Evolutionary conservation across 257 asterid genomes (phyloP), one percentile per base, ranked within the genome.

Genomic region (Apocynum venetum): DNA sequence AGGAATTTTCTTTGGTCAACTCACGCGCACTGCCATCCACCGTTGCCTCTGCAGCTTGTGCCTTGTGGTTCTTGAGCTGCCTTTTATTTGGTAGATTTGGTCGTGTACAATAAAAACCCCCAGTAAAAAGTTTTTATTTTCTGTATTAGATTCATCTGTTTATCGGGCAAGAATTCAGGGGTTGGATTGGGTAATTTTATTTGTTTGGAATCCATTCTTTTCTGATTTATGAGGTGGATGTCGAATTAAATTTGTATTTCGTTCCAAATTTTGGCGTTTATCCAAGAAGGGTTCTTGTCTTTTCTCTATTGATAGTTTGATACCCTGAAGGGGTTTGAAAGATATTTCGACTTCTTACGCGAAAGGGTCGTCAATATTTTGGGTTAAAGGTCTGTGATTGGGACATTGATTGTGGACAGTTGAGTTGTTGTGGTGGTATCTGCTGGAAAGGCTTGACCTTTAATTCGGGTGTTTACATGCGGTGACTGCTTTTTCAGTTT

Each of bases 1-100:
- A 72, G 31, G 73, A 76, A 80, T 75, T 82, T 80, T 81, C 75
- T 82, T 76, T 61, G 92, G 97, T 91, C 93, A 92, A 87, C 87
- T 77, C 78, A 87, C 90, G 90, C 92, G 91, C 84, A 87, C 81
- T 73, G 59, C 77, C 85, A 79, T 53, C 83, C 82, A 77, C 44
- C 67, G 66, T 41, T 59, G 4, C 73, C 74, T 81, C 73, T 55
- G 41, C 56, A 31, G 57, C 36, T 66, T 14, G 71, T 66, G 71
- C 25, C 31, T 82, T 79, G 82, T 53, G 79, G 73, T 70, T 78
- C 60, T 51, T 74, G 75, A 80, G 82, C 79, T 83, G 82, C 84
- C 79, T 35, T 73, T 61, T 48, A 60, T 73, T 67, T 65, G 73
- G 65, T 86, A 85, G 93, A 88, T 88, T 89, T 82, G 77, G 52